Evolutionary conservation across 106 monocot genomes (phyloP), one percentile per base, ranked within the genome.

Genomic region (Allium sativum): DNA sequence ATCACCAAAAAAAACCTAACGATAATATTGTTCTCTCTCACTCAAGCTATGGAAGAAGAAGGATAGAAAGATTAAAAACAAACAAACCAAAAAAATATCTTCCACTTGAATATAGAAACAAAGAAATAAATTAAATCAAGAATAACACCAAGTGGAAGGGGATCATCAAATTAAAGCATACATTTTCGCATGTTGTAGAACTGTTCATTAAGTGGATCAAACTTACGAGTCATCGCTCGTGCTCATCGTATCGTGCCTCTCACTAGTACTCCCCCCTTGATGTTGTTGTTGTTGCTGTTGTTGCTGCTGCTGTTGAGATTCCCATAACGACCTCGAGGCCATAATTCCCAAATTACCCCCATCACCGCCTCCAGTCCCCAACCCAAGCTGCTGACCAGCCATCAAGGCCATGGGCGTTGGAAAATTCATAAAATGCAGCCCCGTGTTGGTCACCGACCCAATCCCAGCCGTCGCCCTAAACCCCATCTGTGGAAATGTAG

Each of bases 341-440:
- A 83, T 16, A 31, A 83, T 56, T 0, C 83, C 78, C 72, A 69
- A 58, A 52, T 79, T 75, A 15, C 72, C 75, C 40, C 64, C 74
- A 12, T 55, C 69, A 6, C 18, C 68, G 0, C 61, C 54, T 6
- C 71, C 45, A 5, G 66, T 72, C 42, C 77, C 65, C 21, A 79
- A 46, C 53, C 75, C 90, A n/a, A 85, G 73, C 56, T 82, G 85
- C 59, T 78, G 78, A 18, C 75, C 56, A 0, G 79, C 82, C 44
- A 91, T 56, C 46, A 86, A 62, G 7, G 85, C 79, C 90, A 83
- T 83, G 0, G 82, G 86, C 9, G 90, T 52, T 0, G 80, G 86
- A 57, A 91, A 86, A 67, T 91, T 91, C 91, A 91, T 81, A 57
- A 84, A 81, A 43, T 86, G 84, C 20, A 85, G 48, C 2, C 77